phyloP scores from a whole-genome alignment of 805 yeast genomes.

The Candida oleophila region DNA sequence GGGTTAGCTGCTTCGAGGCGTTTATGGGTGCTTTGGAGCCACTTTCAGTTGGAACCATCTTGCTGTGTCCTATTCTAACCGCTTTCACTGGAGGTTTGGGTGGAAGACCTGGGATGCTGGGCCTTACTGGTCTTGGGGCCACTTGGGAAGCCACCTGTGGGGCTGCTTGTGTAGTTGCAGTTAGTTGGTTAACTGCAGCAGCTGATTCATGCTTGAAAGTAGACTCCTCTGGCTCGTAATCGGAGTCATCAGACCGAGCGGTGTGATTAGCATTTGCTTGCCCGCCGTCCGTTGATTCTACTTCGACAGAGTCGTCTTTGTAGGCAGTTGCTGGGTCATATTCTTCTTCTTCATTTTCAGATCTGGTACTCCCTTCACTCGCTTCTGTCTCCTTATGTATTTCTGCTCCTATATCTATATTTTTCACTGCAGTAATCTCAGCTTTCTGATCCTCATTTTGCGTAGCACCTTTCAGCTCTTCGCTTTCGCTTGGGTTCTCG shows the following conservation, averaged over 20 bases:
- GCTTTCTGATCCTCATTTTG: not conserved
- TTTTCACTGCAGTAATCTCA: not conserved
- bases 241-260: slow-evolving; percentile 3
- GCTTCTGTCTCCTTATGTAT: not conserved
- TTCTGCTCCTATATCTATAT: not conserved
- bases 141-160: slow-evolving; percentile 10
- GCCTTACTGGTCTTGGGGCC: not conserved
- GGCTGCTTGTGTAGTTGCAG: not conserved
- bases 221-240: slow-evolving; percentile 9
- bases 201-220: too few species aligned
- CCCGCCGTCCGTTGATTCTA: slow-evolving; percentile 1
- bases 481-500: not conserved
- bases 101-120: slow-evolving; percentile 16
- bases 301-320: slow-evolving; percentile 2
- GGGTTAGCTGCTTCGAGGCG: not conserved
- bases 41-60: not conserved
- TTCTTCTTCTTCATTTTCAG: slow-evolving; percentile 15
- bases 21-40: too few species aligned
- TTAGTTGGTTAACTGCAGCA: not conserved
- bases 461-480: not conserved
- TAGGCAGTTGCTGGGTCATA: slow-evolving; percentile 27
- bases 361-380: not conserved
- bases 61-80: not conserved
- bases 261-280: not conserved
- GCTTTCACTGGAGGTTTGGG: slow-evolving; percentile 28